Percentiles rank a stretch among this genome's conserved stretches.
phyloP scores from a whole-genome alignment of 2,329 filamentous ascomycete genomes.

The Ophiocordyceps camponoti-saundersi region DNA sequence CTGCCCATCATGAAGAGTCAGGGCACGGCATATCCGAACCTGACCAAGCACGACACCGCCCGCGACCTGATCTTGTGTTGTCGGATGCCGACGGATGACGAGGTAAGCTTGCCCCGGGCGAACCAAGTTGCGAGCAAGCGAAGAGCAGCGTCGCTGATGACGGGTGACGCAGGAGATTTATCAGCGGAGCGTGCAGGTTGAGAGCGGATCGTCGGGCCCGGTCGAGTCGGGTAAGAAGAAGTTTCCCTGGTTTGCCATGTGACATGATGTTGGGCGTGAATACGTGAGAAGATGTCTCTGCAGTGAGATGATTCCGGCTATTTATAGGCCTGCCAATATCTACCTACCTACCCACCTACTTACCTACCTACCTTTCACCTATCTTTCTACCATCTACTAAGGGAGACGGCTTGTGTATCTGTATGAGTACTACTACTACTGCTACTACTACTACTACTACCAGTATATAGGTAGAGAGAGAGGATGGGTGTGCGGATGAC shows the following conservation, averaged over 20 bases:
- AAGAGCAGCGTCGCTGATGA: background rate
- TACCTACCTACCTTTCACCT: too few species aligned
- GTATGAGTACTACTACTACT: too few species aligned
- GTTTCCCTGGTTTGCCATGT: constrained; percentile 48
- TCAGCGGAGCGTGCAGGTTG: constrained; percentile 41
- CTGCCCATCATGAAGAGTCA: constrained; percentile 86
- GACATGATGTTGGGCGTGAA: constrained; percentile 1
- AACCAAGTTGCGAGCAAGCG: background rate
- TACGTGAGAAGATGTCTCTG: too few species aligned
- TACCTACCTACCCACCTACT: too few species aligned
- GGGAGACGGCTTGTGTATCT: too few species aligned
- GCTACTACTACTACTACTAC: too few species aligned
- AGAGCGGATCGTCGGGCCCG: constrained; percentile 27
- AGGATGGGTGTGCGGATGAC: too few species aligned
- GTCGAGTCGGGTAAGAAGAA: constrained; percentile 42
- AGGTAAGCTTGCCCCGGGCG: constrained; percentile 41
- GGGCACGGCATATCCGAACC: constrained; percentile 60
- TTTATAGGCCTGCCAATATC: too few species aligned
- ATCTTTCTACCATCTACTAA: too few species aligned
- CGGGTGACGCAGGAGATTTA: constrained; percentile 38
- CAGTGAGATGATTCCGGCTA: too few species aligned
- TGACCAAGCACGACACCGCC: constrained; percentile 51
- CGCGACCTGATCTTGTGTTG: constrained; percentile 67
- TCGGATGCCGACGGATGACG: constrained; percentile 68
- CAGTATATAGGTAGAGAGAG: too few species aligned